Percentiles rank a stretch among this genome's conserved stretches.
These are phyloP conservation scores for Aspergillus arachidicola DNA, from an alignment of 2,329 filamentous ascomycete genomes.

Conservation along the genomic window DNA sequence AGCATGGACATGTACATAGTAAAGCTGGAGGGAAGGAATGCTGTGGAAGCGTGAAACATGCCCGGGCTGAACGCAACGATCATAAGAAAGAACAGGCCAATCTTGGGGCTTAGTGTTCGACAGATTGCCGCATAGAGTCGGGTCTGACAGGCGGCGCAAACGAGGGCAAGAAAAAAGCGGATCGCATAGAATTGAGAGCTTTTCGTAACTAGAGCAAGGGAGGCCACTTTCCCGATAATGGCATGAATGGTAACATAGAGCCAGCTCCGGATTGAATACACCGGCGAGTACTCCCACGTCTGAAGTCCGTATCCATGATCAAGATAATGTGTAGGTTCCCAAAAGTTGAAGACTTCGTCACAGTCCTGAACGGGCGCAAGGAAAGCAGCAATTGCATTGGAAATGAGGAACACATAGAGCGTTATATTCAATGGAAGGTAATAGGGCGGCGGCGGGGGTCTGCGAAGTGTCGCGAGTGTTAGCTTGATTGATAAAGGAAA, in stretches of 20 bases:
- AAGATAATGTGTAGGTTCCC: constrained; percentile 95
- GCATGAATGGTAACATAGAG: constrained; percentile 83
- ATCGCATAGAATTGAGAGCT: constrained; percentile 81
- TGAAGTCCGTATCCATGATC: constrained; percentile 90
- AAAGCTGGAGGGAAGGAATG: constrained; percentile 91
- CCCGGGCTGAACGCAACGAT: constrained; percentile 79
- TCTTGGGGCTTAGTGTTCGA: constrained; percentile 74
- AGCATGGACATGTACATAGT: constrained; percentile 93
- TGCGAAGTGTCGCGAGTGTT: constrained; percentile 15
- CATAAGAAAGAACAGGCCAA: constrained; percentile 82
- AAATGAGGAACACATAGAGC: constrained; percentile 77
- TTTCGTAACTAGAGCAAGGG: constrained; percentile 56
- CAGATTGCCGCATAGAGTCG: constrained; percentile 78
- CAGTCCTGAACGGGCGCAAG: constrained; percentile 95
- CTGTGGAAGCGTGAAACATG: constrained; percentile 87
- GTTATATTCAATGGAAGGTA: constrained; percentile 71
- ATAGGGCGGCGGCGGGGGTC: constrained; percentile 51
- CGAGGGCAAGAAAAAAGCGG: constrained; percentile 71
- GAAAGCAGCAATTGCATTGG: constrained; percentile 74
- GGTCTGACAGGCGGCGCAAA: constrained; percentile 81
- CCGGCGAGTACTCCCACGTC: constrained; percentile 98
- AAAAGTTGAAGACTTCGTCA: constrained; percentile 99
- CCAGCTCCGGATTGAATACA: constrained; percentile 95
- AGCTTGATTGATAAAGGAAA: background rate
- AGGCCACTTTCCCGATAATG: constrained; percentile 66